Evolutionary conservation across 2,329 filamentous ascomycete genomes (phyloP).

Genomic region (Monosporascus ibericus): DNA sequence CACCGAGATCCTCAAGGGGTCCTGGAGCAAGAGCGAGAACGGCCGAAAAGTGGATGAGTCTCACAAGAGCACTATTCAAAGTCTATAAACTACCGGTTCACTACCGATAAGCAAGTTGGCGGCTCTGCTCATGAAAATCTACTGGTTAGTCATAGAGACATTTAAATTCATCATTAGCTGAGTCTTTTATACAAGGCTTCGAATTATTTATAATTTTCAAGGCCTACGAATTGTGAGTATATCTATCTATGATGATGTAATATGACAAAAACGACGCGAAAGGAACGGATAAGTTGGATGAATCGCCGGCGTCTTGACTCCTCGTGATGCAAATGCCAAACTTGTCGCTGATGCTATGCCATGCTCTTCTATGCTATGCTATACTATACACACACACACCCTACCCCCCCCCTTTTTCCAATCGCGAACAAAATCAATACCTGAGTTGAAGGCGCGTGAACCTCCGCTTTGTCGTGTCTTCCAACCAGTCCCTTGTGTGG

Average conservation of each 20-base stretch:
- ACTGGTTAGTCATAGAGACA: too few species aligned
- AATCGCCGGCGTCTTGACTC: neutral
- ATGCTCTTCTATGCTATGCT: neutral
- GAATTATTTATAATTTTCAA: too few species aligned
- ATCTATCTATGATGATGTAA: too few species aligned
- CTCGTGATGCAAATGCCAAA: neutral
- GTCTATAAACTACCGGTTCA: constrained; percentile 9
- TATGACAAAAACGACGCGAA: neutral
- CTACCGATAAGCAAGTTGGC: too few species aligned
- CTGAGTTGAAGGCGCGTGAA: constrained; percentile 19
- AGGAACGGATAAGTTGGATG: neutral
- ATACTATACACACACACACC: too few species aligned
- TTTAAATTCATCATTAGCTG: too few species aligned
- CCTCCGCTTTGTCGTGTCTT: constrained; percentile 18
- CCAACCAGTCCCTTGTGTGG: constrained; percentile 18
- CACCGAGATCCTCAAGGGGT: constrained; percentile 33
- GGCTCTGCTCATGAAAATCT: too few species aligned
- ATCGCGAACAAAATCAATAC: constrained; percentile 9
- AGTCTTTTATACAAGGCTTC: too few species aligned
- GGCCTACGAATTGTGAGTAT: too few species aligned
- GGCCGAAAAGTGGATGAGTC: constrained; percentile 16
- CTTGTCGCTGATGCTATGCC: neutral
- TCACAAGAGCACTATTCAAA: constrained; percentile 14
- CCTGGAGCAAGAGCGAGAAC: constrained; percentile 15
- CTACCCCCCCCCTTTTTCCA: neutral